Evolutionary conservation across 805 yeast species (phyloP), one percentile per base, ranked within the genome.

Genomic region (Trichomonascus vanleenenianus): DNA sequence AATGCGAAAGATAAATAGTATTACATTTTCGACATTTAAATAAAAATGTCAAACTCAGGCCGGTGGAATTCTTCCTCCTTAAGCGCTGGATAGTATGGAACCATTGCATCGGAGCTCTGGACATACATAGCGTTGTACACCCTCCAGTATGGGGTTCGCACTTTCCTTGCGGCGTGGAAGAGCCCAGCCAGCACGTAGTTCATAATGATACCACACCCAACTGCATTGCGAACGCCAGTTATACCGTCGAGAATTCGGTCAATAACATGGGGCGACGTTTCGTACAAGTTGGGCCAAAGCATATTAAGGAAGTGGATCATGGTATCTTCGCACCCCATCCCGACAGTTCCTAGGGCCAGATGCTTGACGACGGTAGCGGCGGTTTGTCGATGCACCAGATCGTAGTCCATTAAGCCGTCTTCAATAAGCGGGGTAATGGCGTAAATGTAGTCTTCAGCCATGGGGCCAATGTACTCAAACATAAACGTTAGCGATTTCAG

Each of bases 221-320:
- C 61, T 0, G 82, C 82, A 39, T 73, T 67, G 31, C 91, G 69
- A 22, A 87, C 59, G 1, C 85, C 82, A 48, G 84, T 88, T 22
- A 93, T 68, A 44, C 89, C 83, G 45, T 87, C 97, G 40, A 85
- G 51, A 1, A 93, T 79, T 52, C 97, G 76, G 8, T 70, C 73
- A 46, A 89, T 88, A 11, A 89, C 97, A 63, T 93, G 99, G 0
- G 97, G 97, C 0, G 97, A 88, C 0, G 96, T 85, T 62, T 91
- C 99, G 60, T 78, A 88, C 2, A 93, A 70, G 60, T 93, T 93
- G 1, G 99, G 98, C 64, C 88, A 65, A 16, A 93, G 63, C 42
- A 89, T 69, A 59, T 93, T 87, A 57, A 93, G 66, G 48, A 81
- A 75, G 61, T 93, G 96, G 9, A 86, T 60, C 67, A 93, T 87